Conservation (phyloP, 352 stramenopile species). For the Pythium rhizo-oryzae region DNA sequence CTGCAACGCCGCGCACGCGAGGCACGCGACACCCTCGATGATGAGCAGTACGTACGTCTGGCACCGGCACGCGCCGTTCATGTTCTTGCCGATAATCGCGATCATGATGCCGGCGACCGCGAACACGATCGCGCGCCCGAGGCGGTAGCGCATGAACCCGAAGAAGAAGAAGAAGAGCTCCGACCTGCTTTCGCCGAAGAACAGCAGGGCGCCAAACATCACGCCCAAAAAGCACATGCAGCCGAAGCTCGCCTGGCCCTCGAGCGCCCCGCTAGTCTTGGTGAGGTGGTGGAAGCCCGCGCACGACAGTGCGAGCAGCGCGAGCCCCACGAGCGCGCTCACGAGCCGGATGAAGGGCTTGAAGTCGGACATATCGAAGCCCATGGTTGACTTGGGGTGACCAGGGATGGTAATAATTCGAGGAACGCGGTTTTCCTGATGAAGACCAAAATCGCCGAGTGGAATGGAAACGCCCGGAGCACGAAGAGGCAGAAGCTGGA, state of each 20-base stretch:
- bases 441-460: too few species aligned
- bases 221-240: constrained; percentile 77
- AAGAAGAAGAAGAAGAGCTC: constrained; percentile 83
- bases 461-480: neutral
- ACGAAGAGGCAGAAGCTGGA: neutral
- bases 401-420: neutral
- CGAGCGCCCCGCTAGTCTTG: constrained; percentile 35
- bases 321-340: constrained; percentile 37
- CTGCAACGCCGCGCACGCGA: constrained; percentile 48
- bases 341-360: constrained; percentile 45
- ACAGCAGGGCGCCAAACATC: constrained; percentile 60
- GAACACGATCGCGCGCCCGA: constrained; percentile 62
- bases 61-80: constrained; percentile 55
- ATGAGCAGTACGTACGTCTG: constrained; percentile 53
- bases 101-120: constrained; percentile 63
- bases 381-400: neutral
- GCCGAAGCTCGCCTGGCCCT: constrained; percentile 59
- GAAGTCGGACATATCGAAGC: constrained; percentile 13
- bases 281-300: constrained; percentile 54
- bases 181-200: constrained; percentile 62
- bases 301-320: constrained; percentile 50
- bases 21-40: constrained; percentile 53
- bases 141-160: constrained; percentile 75
- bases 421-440: neutral
- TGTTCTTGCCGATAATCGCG: constrained; percentile 57